A percentile compares a stretch with the other conserved stretches of the same genome.
phyloP scores from a whole-genome alignment of 768 basidiomycete species.

The Trametes punicea region DNA sequence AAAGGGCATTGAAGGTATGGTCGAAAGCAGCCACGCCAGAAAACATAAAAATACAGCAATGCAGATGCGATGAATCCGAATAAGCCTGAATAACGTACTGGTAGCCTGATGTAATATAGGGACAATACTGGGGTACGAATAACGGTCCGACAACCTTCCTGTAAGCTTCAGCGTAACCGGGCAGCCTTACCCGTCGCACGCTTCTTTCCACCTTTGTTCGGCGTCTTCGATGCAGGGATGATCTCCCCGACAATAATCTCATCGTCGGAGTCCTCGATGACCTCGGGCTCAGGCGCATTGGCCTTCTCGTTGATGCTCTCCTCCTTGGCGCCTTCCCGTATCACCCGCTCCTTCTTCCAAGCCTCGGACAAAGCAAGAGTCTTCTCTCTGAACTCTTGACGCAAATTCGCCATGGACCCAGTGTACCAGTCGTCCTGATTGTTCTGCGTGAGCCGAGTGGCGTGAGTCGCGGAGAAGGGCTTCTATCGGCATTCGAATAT shows the following conservation, averaged over 20 bases:
- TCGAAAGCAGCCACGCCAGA: not conserved
- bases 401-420: slow-evolving; percentile 41
- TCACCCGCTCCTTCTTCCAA: slow-evolving; percentile 46
- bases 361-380: slow-evolving; percentile 45
- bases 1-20: not conserved
- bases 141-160: not conserved
- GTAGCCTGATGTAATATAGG: not conserved
- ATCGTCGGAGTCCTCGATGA: slow-evolving; percentile 34
- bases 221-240: not conserved
- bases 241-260: slow-evolving; percentile 39
- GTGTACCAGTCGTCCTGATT: slow-evolving; percentile 53
- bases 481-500: slow-evolving; percentile 25
- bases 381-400: slow-evolving; percentile 41
- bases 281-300: slow-evolving; percentile 26
- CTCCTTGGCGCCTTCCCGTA: slow-evolving; percentile 33
- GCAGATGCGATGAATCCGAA: slow-evolving; percentile 1
- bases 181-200: not conserved
- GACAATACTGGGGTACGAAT: slow-evolving; percentile 6
- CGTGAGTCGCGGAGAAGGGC: slow-evolving; percentile 4
- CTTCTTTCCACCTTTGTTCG: slow-evolving; percentile 4
- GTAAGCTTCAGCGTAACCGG: not conserved
- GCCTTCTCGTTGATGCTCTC: slow-evolving; percentile 14
- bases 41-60: slow-evolving; percentile 17
- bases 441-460: slow-evolving; percentile 29
- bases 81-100: not conserved